Evolutionary conservation across 2,329 filamentous ascomycete species (phyloP).

Genomic region (Pyricularia sp.): DNA sequence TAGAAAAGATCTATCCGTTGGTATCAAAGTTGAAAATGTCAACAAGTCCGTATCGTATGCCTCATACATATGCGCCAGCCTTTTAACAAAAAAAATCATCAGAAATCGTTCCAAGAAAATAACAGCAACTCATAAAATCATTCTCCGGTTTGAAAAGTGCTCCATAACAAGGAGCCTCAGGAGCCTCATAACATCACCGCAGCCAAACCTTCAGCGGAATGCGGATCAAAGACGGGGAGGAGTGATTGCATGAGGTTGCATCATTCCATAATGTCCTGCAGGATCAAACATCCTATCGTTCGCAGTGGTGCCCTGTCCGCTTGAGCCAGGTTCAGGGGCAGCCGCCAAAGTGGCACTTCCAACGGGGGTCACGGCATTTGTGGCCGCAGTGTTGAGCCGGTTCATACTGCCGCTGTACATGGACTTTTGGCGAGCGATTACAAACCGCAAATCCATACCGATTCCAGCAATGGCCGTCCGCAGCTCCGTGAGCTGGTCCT

Average conservation of each 20-base stretch:
- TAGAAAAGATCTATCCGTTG: neutral
- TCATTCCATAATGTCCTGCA: neutral
- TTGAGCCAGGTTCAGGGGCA: neutral
- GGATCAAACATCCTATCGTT: neutral
- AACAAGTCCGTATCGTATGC: neutral
- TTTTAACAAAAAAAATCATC: neutral
- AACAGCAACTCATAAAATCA: neutral
- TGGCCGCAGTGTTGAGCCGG: neutral
- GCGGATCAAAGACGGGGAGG: neutral
- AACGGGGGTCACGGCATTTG: neutral
- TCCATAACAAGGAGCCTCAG: neutral
- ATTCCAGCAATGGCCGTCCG: constrained; percentile 47
- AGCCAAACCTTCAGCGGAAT: neutral
- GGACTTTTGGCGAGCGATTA: constrained; percentile 33
- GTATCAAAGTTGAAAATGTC: neutral
- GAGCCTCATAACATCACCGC: neutral
- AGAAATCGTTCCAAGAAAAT: neutral
- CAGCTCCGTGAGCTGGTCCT: constrained; percentile 53
- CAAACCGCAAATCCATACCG: constrained; percentile 50
- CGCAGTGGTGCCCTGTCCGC: neutral
- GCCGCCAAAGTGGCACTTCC: neutral
- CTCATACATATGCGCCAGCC: neutral
- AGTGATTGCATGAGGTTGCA: neutral
- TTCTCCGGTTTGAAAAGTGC: neutral
- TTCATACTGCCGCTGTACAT: constrained; percentile 8